Evolutionary conservation across 2,329 filamentous ascomycete species (phyloP).

Genomic region (Dryadomyces quercus-mongolicae): DNA sequence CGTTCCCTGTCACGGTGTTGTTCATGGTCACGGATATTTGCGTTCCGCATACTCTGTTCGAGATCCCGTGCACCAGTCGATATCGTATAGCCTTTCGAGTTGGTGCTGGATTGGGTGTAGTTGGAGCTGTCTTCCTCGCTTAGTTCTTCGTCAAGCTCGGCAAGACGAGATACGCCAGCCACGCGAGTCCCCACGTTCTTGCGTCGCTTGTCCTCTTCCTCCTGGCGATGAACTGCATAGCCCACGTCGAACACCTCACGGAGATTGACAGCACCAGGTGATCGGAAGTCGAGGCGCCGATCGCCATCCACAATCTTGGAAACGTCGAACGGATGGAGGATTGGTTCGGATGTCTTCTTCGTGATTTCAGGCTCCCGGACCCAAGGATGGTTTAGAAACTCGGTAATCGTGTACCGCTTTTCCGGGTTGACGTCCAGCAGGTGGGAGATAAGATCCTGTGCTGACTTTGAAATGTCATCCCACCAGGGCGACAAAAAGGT

Average conservation of each 20-base stretch:
- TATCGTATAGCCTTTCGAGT: slow-evolving; percentile 11
- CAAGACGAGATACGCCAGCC: slow-evolving; percentile 39
- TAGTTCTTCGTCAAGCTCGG: slow-evolving; percentile 60
- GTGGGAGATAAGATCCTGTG: slow-evolving; percentile 88
- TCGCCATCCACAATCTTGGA: slow-evolving; percentile 43
- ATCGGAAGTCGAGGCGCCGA: slow-evolving; percentile 81
- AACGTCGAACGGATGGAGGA: slow-evolving; percentile 45
- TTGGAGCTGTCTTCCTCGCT: slow-evolving; percentile 40
- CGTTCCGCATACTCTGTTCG: slow-evolving; percentile 77
- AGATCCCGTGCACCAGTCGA: slow-evolving; percentile 47
- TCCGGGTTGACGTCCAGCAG: slow-evolving; percentile 89
- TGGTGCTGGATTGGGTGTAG: slow-evolving; percentile 22
- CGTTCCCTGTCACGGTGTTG: too few species aligned
- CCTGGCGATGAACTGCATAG: slow-evolving; percentile 94
- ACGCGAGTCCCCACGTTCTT: slow-evolving; percentile 69
- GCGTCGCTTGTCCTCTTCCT: slow-evolving; percentile 86
- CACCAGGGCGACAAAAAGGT: slow-evolving; percentile 98
- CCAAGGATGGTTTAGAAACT: slow-evolving; percentile 95
- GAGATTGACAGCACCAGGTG: slow-evolving; percentile 85
- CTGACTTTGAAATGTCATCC: slow-evolving; percentile 94
- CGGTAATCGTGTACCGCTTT: slow-evolving; percentile 82
- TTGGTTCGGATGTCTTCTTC: slow-evolving; percentile 34
- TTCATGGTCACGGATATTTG: slow-evolving; percentile 56
- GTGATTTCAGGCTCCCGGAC: slow-evolving; percentile 55
- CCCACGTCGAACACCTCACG: slow-evolving; percentile 96